Conservation (phyloP, 2,329 filamentous ascomycete species). For the Didymella keratinophila region DNA sequence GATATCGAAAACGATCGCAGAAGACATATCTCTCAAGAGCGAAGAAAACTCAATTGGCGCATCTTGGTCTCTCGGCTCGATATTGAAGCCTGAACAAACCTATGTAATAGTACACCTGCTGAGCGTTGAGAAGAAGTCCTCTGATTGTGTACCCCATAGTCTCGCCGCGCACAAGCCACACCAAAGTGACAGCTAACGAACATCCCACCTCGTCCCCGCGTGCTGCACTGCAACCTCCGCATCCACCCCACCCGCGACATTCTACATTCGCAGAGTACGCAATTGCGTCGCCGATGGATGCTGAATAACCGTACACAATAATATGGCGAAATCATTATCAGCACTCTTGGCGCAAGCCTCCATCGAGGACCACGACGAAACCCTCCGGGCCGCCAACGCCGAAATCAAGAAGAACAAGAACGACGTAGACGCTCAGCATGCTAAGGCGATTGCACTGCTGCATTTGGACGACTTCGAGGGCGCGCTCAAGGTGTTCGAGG, state of each 20-base stretch:
- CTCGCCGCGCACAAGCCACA: constrained; percentile 21
- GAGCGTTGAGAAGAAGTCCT: background rate
- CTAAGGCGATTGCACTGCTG: constrained; percentile 76
- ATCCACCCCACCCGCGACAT: constrained; percentile 26
- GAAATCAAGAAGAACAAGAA: constrained; percentile 66
- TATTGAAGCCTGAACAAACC: background rate
- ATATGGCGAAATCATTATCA: constrained; percentile 59
- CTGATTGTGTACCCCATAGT: background rate
- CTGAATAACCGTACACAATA: constrained; percentile 26
- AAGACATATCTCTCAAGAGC: background rate
- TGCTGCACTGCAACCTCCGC: constrained; percentile 36
- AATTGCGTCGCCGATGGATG: constrained; percentile 34
- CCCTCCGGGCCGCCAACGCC: constrained; percentile 70
- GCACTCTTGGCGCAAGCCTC: constrained; percentile 64
- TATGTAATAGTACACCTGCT: background rate
- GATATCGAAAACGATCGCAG: constrained; percentile 11
- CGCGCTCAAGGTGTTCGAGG: constrained; percentile 72
- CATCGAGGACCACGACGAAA: constrained; percentile 76
- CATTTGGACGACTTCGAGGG: constrained; percentile 86
- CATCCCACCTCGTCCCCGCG: constrained; percentile 43
- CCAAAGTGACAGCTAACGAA: constrained; percentile 34
- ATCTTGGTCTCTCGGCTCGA: background rate
- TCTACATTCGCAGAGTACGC: constrained; percentile 3
- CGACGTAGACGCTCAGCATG: constrained; percentile 69
- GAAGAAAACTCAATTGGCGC: background rate